Base-by-base conservation (phyloP, 768 basidiomycete genomes). In the Amyloporia xantha region DNA sequence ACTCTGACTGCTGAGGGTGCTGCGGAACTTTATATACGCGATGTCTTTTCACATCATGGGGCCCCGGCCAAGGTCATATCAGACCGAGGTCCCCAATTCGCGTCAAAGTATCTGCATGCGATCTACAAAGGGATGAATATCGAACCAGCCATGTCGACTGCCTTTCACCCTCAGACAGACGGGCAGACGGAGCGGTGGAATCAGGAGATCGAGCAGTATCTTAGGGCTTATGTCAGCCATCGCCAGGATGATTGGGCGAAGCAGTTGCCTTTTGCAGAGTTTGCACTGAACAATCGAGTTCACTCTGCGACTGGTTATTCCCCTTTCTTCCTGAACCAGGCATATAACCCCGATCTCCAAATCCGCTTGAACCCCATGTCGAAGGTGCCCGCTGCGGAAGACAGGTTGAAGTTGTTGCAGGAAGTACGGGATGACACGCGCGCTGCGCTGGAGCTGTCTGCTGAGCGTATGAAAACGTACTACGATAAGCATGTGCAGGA, bases 121-220 rank as follows among this genome's bases (percentile, higher is more conserved):
- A 35, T 52, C 1, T 33, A 21, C 5, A 26, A 25, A 1, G 40
- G 47, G 11, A 4, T 47, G 12, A 39, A 55, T 1, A 40, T 57
- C 35, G 28, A 60, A 12, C 23, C 41, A 2, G 2, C 41, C 17
- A 58, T 59, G 1, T 69, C 62, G 2, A 73, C 69, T 0, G 69
- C 70, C 0, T 75, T 68, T 51, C 75, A 76, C 44, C 72, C 71
- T 0, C 64, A 75, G 53, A 67, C 68, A 1, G 68, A 75, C 47
- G 62, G 67, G 44, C 62, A 60, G 20, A 69, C 68, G 0, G 71
- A 72, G 55, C 52, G 63, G 15, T 57, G 55, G 17, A 73, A 71
- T 43, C 63, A 70, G 53, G 63, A 58, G 5, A 55, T 73, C 12
- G 68, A 72, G 42, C 53, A 59, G 0, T 71, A 71, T 48, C 60